These are phyloP conservation scores for Cenchrus fungigraminus DNA, from an alignment of 176 grass and related monocot genomes.

Conservation along the genomic window DNA sequence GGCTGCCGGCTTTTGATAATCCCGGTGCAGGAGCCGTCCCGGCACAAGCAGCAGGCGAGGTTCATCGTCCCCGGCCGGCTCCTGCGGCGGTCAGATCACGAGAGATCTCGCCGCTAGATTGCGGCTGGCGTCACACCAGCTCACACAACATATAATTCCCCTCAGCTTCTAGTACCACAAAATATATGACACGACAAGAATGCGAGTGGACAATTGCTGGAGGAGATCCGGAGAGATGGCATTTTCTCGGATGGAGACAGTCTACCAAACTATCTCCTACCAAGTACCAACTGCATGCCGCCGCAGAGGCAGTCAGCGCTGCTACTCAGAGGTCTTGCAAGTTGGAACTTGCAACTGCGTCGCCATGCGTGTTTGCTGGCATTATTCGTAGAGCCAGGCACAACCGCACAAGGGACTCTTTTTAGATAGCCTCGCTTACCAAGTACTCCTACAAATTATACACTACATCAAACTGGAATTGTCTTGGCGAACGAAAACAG, in stretches of 20 bases:
- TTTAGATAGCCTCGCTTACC: no score
- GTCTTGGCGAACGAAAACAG: not conserved
- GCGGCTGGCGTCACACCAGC: constrained; percentile 20
- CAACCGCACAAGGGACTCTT: no score
- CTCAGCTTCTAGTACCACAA: not conserved
- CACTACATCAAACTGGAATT: not conserved
- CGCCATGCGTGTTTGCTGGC: not conserved
- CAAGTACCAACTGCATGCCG: no score
- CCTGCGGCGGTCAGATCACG: constrained; percentile 14
- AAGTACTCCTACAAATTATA: no score
- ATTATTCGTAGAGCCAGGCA: not conserved
- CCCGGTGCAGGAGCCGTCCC: not conserved
- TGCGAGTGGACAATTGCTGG: not conserved
- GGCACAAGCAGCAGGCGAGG: not conserved
- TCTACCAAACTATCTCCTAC: no score
- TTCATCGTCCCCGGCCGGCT: not conserved
- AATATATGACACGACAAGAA: not conserved
- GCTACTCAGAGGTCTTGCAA: not conserved
- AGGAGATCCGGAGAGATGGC: not conserved
- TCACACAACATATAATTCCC: not conserved
- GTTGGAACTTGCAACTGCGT: not conserved
- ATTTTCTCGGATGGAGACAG: not conserved
- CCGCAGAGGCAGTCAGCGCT: not conserved
- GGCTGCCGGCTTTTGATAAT: constrained; percentile 27
- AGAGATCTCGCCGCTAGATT: constrained; percentile 22